Percentiles rank a stretch among this genome's conserved stretches.
phyloP scores from a whole-genome alignment of 768 basidiomycete genomes.

The Amanita pseudoporphyria region DNA sequence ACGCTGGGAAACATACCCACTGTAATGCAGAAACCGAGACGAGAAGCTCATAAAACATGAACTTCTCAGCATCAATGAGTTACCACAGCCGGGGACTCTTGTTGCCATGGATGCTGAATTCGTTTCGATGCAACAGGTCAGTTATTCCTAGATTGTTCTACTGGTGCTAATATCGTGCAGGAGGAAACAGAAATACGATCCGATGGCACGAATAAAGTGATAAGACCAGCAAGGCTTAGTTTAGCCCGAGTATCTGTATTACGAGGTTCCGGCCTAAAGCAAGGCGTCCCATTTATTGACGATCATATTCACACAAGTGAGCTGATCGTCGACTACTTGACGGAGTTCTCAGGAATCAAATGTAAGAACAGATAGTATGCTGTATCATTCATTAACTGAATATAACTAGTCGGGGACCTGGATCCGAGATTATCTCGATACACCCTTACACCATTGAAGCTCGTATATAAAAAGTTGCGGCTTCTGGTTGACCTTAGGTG shows the following conservation, averaged over 20 bases:
- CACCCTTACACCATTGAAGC: conserved; percentile 89
- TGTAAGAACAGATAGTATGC: conserved; percentile 38
- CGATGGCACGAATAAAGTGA: conserved; percentile 87
- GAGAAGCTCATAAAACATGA: conserved; percentile 68
- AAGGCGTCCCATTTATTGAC: conserved; percentile 90
- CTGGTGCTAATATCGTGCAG: conserved; percentile 24
- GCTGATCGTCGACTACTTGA: conserved; percentile 90
- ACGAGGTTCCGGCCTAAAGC: conserved; percentile 71
- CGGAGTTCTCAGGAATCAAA: conserved; percentile 93
- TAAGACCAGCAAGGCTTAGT: conserved; percentile 85
- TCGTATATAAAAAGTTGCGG: conserved; percentile 97
- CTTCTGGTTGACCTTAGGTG: conserved; percentile 90
- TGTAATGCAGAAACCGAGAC: conserved; percentile 59
- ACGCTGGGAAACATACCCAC: neutral
- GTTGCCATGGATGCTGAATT: conserved; percentile 98
- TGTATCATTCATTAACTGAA: conserved; percentile 4
- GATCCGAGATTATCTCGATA: conserved; percentile 76
- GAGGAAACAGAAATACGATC: conserved; percentile 95
- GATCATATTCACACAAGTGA: conserved; percentile 98
- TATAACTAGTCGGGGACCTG: conserved; percentile 72
- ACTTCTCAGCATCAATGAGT: conserved; percentile 57
- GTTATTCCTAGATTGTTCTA: conserved; percentile 5
- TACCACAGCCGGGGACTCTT: conserved; percentile 78
- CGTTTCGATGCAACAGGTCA: conserved; percentile 89
- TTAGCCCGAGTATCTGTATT: conserved; percentile 92